phyloP scores from a whole-genome alignment of 1,284 basidiomycete genomes.

The Macrocybe sp. region DNA sequence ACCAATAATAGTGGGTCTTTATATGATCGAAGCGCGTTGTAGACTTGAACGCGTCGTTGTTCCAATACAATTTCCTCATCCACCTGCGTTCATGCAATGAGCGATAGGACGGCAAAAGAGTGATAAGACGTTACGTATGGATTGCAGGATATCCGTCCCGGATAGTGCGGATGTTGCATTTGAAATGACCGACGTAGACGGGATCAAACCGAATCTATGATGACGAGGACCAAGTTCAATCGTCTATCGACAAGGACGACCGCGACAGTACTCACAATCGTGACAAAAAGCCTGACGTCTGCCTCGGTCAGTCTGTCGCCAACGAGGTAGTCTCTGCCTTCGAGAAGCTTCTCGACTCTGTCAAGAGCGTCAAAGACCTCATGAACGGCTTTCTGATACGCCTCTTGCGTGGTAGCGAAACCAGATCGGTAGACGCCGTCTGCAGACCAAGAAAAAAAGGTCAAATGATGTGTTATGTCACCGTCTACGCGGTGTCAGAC shows the following conservation, averaged over 20 bases:
- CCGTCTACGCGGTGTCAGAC: neutral
- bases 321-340: conserved; percentile 78
- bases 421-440: conserved; percentile 89
- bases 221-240: neutral
- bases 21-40: conserved; percentile 89
- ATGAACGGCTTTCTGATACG: conserved; percentile 76
- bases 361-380: conserved; percentile 78
- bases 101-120: neutral
- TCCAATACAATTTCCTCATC: conserved; percentile 92
- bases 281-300: conserved; percentile 88
- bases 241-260: neutral
- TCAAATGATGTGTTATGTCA: neutral
- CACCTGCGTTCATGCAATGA: conserved; percentile 42
- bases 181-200: conserved; percentile 91
- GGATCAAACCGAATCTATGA: conserved; percentile 62
- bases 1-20: conserved; percentile 84
- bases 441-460: conserved; percentile 20
- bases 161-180: conserved; percentile 84
- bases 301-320: conserved; percentile 87
- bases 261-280: conserved; percentile 56
- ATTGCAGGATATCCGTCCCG: conserved; percentile 79
- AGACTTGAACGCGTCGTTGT: conserved; percentile 81
- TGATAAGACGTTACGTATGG: conserved; percentile 42
- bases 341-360: conserved; percentile 73
- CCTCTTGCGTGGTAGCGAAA: conserved; percentile 79